Percentiles rank a stretch among this genome's conserved stretches.
phyloP scores from a whole-genome alignment of 495 filamentous ascomycete genomes.

The Podospora sp. region DNA sequence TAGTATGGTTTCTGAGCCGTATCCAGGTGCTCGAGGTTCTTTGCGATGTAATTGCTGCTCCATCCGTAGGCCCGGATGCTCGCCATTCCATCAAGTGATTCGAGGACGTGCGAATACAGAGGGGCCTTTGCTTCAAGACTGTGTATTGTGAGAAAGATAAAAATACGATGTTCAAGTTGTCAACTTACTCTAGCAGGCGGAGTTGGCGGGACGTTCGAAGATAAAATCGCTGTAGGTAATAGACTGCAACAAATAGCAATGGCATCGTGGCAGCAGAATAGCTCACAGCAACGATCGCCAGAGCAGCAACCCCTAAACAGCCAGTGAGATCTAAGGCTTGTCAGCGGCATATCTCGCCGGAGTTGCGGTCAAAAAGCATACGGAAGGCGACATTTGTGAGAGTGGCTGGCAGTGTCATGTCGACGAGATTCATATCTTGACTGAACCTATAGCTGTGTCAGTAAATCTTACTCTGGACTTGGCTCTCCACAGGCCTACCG shows the following conservation, averaged over 20 bases:
- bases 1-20: slow-evolving; percentile 18
- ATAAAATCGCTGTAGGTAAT: slow-evolving; percentile 15
- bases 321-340: not conserved
- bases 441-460: slow-evolving; percentile 8
- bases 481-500: not conserved
- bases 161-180: not conserved
- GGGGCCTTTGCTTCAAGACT: slow-evolving; percentile 19
- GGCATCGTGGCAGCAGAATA: slow-evolving; percentile 14
- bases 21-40: slow-evolving; percentile 12
- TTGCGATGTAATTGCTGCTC: not conserved
- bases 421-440: slow-evolving; percentile 17
- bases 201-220: slow-evolving; percentile 14
- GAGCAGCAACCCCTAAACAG: slow-evolving; percentile 10
- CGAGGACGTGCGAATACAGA: slow-evolving; percentile 17
- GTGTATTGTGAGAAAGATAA: not conserved
- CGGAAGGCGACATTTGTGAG: slow-evolving; percentile 6
- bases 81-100: slow-evolving; percentile 13
- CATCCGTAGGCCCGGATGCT: slow-evolving; percentile 17
- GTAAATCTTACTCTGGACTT: not conserved
- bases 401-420: slow-evolving; percentile 5
- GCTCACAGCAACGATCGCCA: slow-evolving; percentile 13
- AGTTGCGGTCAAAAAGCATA: not conserved
- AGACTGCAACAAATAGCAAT: slow-evolving; percentile 5
- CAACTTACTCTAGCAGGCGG: slow-evolving; percentile 13
- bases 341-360: not conserved